Base-by-base conservation (phyloP, 495 filamentous ascomycete species). In the Letharia lupina region DNA sequence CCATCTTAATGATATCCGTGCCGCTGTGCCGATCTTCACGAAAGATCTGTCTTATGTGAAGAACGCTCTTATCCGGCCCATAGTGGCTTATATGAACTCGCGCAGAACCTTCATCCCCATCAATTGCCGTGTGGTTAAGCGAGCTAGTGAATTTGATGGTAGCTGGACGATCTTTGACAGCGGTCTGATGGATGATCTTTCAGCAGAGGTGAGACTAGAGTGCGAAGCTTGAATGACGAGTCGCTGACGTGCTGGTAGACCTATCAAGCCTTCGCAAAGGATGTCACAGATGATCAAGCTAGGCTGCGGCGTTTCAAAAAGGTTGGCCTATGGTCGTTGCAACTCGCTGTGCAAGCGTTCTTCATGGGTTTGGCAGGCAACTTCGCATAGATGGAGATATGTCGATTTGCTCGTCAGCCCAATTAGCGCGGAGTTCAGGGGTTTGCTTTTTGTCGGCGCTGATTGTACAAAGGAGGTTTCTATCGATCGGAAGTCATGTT, bases 71-170 rank as follows among this genome's bases (percentile, higher is more conserved):
- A 88, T 98, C 50, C 85, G 94, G 37, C 94, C 94, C 20, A 98
- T 98, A 64, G 94, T 98, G n/a, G 95, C 94, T 2, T 98, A 97
- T 72, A 97, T 98, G 77, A 98, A 98, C 75, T 90, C 90, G 41
- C 86, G 89, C 73, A 87, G 86, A 71, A 93, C 91, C 0, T 97
- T 96, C 73, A 98, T 98, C 59, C 95, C 94, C 13, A 87, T 98
- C 72, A 89, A 88, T 66, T 98, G 94, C 77, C 89, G 93, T 62
- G 89, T 98, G 63, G 89, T 96, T 67, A 98, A 98, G 77, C 84
- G 83, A 4, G 82, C 84, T 13, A 80, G 82, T 63, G 94, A 98
- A 75, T 98, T 98, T 71, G 91, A 98, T 74, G 94, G 94, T 23
- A 89, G 88, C 68, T 98, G 94, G 94, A 96, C 91, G 20, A 85